A percentile compares a stretch with the other conserved stretches of the same genome.
Conservation (phyloP, 2,329 filamentous ascomycete genomes). For the Aureobasidium sp. region DNA sequence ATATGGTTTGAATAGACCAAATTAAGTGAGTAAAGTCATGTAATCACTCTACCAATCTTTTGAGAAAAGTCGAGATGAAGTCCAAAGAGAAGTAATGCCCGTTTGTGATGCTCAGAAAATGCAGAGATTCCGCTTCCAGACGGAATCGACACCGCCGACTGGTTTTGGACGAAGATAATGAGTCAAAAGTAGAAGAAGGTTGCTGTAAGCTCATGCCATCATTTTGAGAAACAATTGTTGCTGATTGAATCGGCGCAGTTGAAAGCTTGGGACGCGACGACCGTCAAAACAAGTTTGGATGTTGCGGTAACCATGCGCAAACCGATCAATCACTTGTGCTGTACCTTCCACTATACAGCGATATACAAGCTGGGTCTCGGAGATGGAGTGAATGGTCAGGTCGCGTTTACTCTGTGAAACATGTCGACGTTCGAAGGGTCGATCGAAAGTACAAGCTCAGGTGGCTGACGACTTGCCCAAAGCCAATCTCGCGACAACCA, state of each 20-base stretch:
- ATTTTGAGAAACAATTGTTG: background rate
- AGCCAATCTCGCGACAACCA: background rate
- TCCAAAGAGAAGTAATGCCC: background rate
- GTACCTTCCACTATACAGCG: background rate
- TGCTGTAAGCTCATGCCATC: constrained; percentile 2
- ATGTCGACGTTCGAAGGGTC: background rate
- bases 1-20: background rate
- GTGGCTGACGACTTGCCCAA: background rate
- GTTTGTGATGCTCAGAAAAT: background rate
- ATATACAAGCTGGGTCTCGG: background rate
- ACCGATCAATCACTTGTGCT: background rate
- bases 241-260: background rate
- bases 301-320: background rate
- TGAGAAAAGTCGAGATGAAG: background rate
- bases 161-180: background rate
- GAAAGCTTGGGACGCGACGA: background rate
- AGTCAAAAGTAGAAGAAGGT: background rate
- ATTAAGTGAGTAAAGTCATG: background rate
- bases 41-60: background rate
- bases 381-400: background rate
- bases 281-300: background rate
- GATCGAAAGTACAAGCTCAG: background rate
- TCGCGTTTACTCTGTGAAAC: background rate
- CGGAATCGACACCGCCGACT: background rate
- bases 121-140: background rate